phyloP scores from a whole-genome alignment of 805 yeast genomes.

The Candida khao-thaluensis region DNA sequence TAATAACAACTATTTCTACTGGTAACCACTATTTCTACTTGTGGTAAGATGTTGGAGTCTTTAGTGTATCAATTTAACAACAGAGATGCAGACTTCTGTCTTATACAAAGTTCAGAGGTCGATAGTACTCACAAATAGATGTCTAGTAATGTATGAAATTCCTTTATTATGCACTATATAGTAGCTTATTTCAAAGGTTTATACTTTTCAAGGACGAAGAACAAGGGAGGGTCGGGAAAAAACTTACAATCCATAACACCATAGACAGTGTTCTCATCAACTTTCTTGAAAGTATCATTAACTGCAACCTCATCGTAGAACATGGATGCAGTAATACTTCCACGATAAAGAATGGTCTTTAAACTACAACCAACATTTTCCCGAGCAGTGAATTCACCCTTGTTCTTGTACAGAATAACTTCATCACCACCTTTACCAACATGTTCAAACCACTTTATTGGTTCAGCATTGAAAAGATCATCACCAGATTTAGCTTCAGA shows the following conservation, averaged over 20 bases:
- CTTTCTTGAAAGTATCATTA: constrained; percentile 10
- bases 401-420: constrained; percentile 1
- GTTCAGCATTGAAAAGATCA: not conserved
- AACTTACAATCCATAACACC: constrained; percentile 9
- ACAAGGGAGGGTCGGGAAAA: constrained; percentile 7
- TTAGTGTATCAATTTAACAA: no score
- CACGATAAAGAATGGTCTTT: constrained; percentile 8
- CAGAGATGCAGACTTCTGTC: no score
- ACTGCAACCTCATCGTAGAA: constrained; percentile 10
- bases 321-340: constrained; percentile 9
- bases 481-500: constrained; percentile 1
- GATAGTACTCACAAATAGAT: no score
- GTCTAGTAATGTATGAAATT: not conserved
- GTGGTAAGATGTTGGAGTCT: no score
- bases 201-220: constrained; percentile 7
- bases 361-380: constrained; percentile 8
- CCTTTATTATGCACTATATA: not conserved
- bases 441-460: not conserved
- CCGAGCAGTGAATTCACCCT: constrained; percentile 2
- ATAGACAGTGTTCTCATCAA: constrained; percentile 8
- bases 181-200: constrained; percentile 4
- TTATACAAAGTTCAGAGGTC: no score
- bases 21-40: no score
- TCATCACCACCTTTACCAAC: not conserved
- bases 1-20: no score